Percentiles rank a stretch among this genome's conserved stretches.
phyloP scores from a whole-genome alignment of 176 grass and related monocot genomes.

The Carex scoparia region DNA sequence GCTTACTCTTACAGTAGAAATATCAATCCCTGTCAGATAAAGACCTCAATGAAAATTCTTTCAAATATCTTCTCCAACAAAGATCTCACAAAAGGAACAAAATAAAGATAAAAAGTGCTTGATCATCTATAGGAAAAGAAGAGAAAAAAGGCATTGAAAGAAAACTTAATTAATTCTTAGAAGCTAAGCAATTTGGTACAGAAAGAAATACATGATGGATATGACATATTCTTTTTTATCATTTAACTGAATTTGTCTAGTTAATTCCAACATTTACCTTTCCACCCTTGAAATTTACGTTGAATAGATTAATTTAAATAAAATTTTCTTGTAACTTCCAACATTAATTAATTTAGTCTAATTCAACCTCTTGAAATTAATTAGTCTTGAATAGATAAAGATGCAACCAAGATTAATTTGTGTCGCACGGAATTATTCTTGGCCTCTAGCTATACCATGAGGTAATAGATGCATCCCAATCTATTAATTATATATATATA shows the following conservation, averaged over 20 bases:
- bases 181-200: not conserved
- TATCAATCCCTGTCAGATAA: constrained; percentile 2
- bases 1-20: not conserved
- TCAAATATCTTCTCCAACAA: not conserved
- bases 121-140: not conserved
- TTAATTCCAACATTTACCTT: not conserved
- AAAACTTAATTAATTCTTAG: not conserved
- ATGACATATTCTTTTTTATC: not conserved
- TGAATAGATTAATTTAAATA: not conserved
- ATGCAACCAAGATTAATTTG: not conserved
- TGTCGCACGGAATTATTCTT: not conserved
- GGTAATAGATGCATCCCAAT: not conserved
- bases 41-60: not conserved
- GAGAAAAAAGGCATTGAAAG: not conserved
- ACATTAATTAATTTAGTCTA: not conserved
- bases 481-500: not conserved
- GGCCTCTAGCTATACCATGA: not conserved
- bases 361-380: not conserved
- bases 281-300: not conserved
- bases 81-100: not conserved
- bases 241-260: not conserved
- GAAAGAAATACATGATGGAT: not conserved
- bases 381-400: not conserved
- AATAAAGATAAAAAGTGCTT: not conserved
- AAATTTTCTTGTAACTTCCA: not conserved